Percentiles rank a stretch among this genome's conserved stretches.
Evolutionary conservation across 305 asterid genomes (phyloP).

Genomic region (Ruellia speciosa): DNA sequence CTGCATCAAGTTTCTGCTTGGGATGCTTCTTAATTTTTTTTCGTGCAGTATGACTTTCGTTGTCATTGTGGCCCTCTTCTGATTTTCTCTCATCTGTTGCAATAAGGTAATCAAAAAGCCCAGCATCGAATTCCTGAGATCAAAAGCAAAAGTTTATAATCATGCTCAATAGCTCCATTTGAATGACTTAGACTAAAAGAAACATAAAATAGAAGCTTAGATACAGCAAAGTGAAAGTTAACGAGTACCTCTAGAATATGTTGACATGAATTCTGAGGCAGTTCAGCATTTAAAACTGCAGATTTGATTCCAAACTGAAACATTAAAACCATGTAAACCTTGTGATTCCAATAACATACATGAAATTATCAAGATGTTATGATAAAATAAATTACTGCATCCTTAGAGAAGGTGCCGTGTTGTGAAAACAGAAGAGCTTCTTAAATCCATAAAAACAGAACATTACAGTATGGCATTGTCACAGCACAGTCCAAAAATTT

Average conservation of each 20-base stretch:
- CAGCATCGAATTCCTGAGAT: conserved; percentile 79
- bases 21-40: conserved; percentile 46
- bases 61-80: conserved; percentile 37
- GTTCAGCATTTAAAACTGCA: conserved; percentile 89
- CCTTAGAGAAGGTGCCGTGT: too few species aligned
- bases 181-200: conserved; percentile 4
- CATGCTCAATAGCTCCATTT: conserved; percentile 5
- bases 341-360: conserved; percentile 9
- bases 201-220: not conserved
- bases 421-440: too few species aligned
- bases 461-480: too few species aligned
- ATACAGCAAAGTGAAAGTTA: conserved; percentile 15
- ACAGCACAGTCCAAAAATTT: too few species aligned
- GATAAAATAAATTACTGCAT: too few species aligned
- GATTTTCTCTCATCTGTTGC: conserved; percentile 65
- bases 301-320: conserved; percentile 85
- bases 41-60: conserved; percentile 31
- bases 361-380: conserved; percentile 1
- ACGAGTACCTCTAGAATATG: conserved; percentile 71
- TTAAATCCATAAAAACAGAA: too few species aligned
- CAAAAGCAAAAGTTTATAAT: conserved; percentile 7
- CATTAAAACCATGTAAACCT: conserved; percentile 20
- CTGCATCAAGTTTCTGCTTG: conserved; percentile 66
- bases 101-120: conserved; percentile 81
- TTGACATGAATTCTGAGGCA: conserved; percentile 89